A percentile compares a stretch with the other conserved stretches of the same genome.
Evolutionary conservation across 2,329 filamentous ascomycete species (phyloP).

Genomic region (Aspergillus aculeatinus): DNA sequence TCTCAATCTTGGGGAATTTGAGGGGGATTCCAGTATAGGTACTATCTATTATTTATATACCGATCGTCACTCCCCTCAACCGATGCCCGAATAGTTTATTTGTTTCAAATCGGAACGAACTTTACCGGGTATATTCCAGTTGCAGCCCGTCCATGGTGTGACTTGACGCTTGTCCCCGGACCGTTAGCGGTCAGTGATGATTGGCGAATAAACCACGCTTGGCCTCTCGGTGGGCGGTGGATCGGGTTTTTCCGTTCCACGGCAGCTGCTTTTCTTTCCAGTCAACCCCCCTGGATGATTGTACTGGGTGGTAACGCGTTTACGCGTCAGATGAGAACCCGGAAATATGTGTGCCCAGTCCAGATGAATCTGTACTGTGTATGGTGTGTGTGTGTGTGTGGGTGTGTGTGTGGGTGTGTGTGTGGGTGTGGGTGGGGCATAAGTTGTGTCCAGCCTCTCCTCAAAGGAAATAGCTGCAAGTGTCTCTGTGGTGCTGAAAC

Average conservation of each 20-base stretch:
- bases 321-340: neutral
- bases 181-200: slow-evolving; percentile 3
- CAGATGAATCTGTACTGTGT: neutral
- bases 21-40: neutral
- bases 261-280: neutral
- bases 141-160: slow-evolving; percentile 1
- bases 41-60: neutral
- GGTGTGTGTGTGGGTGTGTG: too few species aligned
- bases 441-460: neutral
- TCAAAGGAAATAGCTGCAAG: neutral
- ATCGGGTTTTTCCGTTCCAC: slow-evolving; percentile 4
- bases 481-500: neutral
- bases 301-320: neutral
- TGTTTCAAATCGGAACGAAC: neutral
- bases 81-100: neutral
- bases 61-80: neutral
- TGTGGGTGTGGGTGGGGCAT: too few species aligned
- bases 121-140: neutral
- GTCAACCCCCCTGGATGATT: neutral
- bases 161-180: slow-evolving; percentile 53
- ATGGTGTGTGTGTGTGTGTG: too few species aligned
- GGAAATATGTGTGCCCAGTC: neutral
- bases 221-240: neutral
- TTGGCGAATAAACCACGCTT: neutral
- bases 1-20: neutral